These are phyloP conservation scores for Calonectria montana DNA, from an alignment of 2,329 filamentous ascomycete genomes.

Conservation along the genomic window DNA sequence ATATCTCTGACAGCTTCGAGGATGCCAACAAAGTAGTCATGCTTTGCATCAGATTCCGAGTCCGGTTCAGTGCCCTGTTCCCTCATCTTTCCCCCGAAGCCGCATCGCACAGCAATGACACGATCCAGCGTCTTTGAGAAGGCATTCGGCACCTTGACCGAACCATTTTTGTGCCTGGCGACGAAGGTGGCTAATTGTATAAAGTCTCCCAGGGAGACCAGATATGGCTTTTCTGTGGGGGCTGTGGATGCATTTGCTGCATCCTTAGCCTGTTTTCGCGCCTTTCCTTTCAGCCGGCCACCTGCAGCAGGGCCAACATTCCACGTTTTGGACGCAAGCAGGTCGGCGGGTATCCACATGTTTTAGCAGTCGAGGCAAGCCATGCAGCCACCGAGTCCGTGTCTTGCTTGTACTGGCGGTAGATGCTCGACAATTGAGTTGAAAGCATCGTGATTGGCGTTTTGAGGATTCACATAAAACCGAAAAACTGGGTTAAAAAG, in stretches of 20 bases:
- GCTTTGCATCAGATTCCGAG: conserved; percentile 39
- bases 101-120: conserved; percentile 49
- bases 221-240: not conserved
- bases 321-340: conserved; percentile 17
- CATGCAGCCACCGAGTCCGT: conserved; percentile 53
- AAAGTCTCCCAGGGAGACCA: conserved; percentile 50
- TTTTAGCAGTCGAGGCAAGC: conserved; percentile 54
- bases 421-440: conserved; percentile 41
- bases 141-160: conserved; percentile 42
- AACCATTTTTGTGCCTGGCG: conserved; percentile 27
- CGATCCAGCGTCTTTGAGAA: conserved; percentile 49
- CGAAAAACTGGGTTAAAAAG: not conserved
- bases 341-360: conserved; percentile 45
- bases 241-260: not conserved
- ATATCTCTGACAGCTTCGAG: conserved; percentile 49
- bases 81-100: conserved; percentile 39
- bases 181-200: conserved; percentile 52
- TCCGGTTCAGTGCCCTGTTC: conserved; percentile 27
- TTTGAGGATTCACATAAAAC: not conserved
- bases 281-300: not conserved
- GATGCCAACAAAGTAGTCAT: conserved; percentile 49
- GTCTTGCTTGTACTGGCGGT: conserved; percentile 55
- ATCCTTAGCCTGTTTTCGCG: conserved; percentile 26
- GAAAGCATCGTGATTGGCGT: conserved; percentile 35
- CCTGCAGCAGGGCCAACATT: not conserved